Evolutionary conservation across 495 filamentous ascomycete genomes (phyloP), one percentile per base, ranked within the genome.

Genomic region (Podospora pseudocomata): DNA sequence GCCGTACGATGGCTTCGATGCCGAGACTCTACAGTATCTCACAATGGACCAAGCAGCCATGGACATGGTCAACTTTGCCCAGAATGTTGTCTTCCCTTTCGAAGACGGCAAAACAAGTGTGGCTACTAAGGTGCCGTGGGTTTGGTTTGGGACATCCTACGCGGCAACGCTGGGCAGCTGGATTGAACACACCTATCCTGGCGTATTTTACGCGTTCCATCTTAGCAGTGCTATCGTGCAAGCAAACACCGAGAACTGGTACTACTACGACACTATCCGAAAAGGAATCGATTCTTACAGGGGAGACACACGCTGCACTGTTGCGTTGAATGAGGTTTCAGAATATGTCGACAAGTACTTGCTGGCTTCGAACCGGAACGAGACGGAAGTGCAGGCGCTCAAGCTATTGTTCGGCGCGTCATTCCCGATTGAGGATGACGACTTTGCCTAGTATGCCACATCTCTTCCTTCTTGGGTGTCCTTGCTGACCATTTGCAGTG

Each of bases 181-280:
- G 88, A 86, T 84, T 16, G 85, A 85, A 62, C 80, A 78, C 15
- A 81, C 81, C 27, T 78, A 84, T n/a, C 87, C 87, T 0, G 88
- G 86, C 16, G 89, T 85, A 1, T 89, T 90, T 77, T 87, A 86
- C 84, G 87, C 87, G 1, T 90, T 88, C 69, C 85, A 88, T 70
- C 83, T 87, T 20, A 87, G 86, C 59, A 86, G 84, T 68, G 88
- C 87, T 3, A 84, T 84, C 2, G 87, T 90, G 2, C 80, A 90
- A 70, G 83, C 84, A 4, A 85, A 89, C 61, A 78, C 81, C 9
- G 80, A 89, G 68, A 90, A 86, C 74, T 90, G 87, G 86, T 85
- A 85, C 76, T 91, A 90, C 70, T 90, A 89, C 74, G 77, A 80
- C 6, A 87, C 88, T 18, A 79, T 89, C 55, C 79, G 84, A 58